A percentile compares a stretch with the other conserved stretches of the same genome.
Evolutionary conservation across 805 yeast species (phyloP).

Genomic region (Candida montana): DNA sequence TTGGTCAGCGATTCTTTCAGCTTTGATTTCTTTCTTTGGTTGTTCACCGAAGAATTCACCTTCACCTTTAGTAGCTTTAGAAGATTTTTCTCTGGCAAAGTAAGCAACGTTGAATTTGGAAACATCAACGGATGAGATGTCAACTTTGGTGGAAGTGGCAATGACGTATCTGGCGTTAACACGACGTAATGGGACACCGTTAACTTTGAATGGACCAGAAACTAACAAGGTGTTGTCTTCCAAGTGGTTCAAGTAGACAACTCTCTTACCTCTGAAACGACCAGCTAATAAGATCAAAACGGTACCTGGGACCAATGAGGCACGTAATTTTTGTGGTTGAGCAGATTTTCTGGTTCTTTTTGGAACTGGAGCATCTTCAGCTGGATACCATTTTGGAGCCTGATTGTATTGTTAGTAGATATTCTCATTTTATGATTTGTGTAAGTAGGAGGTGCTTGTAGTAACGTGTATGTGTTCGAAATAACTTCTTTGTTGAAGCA

Average conservation of each 20-base stretch:
- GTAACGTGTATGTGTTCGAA: no score
- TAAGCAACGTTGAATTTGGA: slow-evolving; percentile 90
- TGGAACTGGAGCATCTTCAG: slow-evolving; percentile 84
- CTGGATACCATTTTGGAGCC: slow-evolving; percentile 93
- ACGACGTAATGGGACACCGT: slow-evolving; percentile 99
- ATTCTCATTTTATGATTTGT: no score
- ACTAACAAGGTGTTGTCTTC: slow-evolving; percentile 98
- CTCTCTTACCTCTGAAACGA: slow-evolving; percentile 99
- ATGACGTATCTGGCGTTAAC: slow-evolving; percentile 98
- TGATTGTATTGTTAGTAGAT: slow-evolving; percentile 15
- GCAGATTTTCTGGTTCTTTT: slow-evolving; percentile 86
- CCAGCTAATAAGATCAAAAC: slow-evolving; percentile 97
- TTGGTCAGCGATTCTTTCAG: slow-evolving; percentile 96
- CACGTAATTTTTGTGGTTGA: slow-evolving; percentile 92
- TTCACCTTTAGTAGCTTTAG: slow-evolving; percentile 82
- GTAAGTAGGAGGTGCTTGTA: no score
- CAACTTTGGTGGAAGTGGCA: slow-evolving; percentile 93
- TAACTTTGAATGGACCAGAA: slow-evolving; percentile 98
- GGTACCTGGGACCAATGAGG: slow-evolving; percentile 96
- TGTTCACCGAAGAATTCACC: slow-evolving; percentile 85
- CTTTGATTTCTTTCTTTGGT: slow-evolving; percentile 79
- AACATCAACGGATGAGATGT: slow-evolving; percentile 73
- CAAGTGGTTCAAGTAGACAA: slow-evolving; percentile 92
- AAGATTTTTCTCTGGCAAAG: slow-evolving; percentile 92
- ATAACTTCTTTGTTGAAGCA: no score